These are phyloP conservation scores for Achaetomium macrosporum DNA, from an alignment of 2,329 filamentous ascomycete genomes.

Conservation along the genomic window DNA sequence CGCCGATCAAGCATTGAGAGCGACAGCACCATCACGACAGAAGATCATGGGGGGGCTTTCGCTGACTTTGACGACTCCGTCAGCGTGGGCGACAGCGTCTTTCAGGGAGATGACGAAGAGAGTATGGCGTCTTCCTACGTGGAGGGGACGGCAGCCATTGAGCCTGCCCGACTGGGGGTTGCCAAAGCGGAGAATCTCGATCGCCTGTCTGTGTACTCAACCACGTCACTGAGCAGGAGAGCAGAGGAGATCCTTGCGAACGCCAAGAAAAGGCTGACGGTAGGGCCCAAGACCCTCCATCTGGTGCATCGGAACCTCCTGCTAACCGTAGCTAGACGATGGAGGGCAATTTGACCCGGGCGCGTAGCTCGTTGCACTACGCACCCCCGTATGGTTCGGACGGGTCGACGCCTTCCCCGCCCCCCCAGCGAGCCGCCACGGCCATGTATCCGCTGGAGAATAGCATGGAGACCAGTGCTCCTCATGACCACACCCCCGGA, in stretches of 20 bases:
- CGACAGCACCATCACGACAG: slow-evolving; percentile 53
- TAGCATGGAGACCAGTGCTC: slow-evolving; percentile 9
- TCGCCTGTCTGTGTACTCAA: slow-evolving; percentile 51
- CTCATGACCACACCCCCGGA: slow-evolving; percentile 31
- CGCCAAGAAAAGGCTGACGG: slow-evolving; percentile 81
- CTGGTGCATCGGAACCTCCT: background rate
- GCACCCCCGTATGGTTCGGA: slow-evolving; percentile 49
- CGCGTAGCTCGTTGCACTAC: slow-evolving; percentile 61
- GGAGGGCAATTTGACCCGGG: slow-evolving; percentile 83
- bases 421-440: slow-evolving; percentile 37
- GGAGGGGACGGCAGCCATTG: slow-evolving; percentile 38
- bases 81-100: slow-evolving; percentile 59
- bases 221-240: slow-evolving; percentile 69
- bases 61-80: slow-evolving; percentile 56
- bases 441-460: slow-evolving; percentile 31
- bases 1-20: slow-evolving; percentile 54
- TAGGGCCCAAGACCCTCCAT: slow-evolving; percentile 40
- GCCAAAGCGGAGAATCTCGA: slow-evolving; percentile 24
- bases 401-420: slow-evolving; percentile 49
- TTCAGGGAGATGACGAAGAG: slow-evolving; percentile 63
- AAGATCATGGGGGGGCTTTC: slow-evolving; percentile 45
- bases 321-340: slow-evolving; percentile 58
- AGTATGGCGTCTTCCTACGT: slow-evolving; percentile 55
- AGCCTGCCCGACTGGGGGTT: slow-evolving; percentile 24
- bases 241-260: slow-evolving; percentile 90